Base-by-base conservation (phyloP, 345 rosid genomes). In the Rhodamnia argentea region DNA sequence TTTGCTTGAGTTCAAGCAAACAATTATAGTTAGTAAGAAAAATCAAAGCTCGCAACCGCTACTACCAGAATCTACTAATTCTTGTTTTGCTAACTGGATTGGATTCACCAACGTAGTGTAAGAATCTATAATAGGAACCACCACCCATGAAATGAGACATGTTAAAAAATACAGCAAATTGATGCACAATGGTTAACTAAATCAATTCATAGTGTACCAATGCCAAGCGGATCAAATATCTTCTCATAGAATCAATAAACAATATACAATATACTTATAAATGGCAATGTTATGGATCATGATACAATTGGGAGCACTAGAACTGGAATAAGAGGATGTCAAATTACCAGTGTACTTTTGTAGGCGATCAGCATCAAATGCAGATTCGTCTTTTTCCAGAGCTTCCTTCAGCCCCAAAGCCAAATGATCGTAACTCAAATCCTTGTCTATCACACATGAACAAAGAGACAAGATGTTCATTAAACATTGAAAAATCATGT, bases 331-430 rank as follows among this genome's bases (percentile, higher is more conserved):
- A 32, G 58, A 44, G 58, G 57, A 82, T 52, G 20, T 24, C n/a
- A n/a, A 27, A 9, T 16, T 89, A 94, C 96, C 96, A 52, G 96
- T 94, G 92, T 85, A 92, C 85, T 90, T 90, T 75, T 93, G 95
- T 89, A 94, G 92, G 57, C 91, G 92, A 87, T 93, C 94, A 42
- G 96, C 96, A 86, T 95, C 94, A 88, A 95, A 94, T 14, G 86
- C 93, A 86, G 96, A 93, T 83, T 91, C 89, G 88, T 95, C 96
- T 56, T 92, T 90, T 89, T 90, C 86, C 90, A 94, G 88, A 84
- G 98, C 98, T 83, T 85, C 93, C 90, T 92, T 94, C 52, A 93
- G 89, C n/a, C 98, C 96, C 84, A 51, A 89, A 50, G 98, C 96
- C 87, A 95, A 81, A 87, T 92, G 87, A 87, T 94, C 96, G 53